Conservation (phyloP, 352 stramenopile species). For the Aphanomyces invadans region DNA sequence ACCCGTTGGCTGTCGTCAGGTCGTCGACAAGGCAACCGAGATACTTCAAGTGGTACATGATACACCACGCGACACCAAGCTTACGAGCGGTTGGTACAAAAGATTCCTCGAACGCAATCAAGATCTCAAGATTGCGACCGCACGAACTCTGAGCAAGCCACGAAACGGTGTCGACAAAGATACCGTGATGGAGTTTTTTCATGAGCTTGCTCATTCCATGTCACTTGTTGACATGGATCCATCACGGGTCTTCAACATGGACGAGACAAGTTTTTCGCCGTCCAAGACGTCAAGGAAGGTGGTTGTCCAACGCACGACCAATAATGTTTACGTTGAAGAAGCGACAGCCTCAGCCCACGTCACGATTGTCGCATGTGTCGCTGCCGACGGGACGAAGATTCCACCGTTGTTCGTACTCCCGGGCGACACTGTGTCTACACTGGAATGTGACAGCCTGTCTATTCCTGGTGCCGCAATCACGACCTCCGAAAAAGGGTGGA, state of each 20-base stretch:
- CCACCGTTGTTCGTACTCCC: neutral
- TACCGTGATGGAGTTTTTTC: neutral
- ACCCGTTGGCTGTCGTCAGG: neutral
- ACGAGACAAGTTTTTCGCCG: neutral
- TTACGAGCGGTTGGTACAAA: neutral
- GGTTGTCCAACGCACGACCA: neutral
- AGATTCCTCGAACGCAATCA: neutral
- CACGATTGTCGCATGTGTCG: neutral
- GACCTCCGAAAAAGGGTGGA: neutral
- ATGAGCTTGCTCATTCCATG: neutral
- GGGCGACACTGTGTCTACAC: neutral
- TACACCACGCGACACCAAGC: neutral
- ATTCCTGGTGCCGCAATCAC: neutral
- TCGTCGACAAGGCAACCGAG: neutral
- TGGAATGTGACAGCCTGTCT: neutral
- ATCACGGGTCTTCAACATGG: slow-evolving; percentile 3
- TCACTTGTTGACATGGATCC: neutral
- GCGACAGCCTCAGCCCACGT: too few species aligned
- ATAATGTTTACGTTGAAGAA: too few species aligned
- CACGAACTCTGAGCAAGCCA: neutral
- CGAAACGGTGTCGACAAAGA: neutral
- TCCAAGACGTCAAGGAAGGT: neutral
- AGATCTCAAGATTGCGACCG: neutral
- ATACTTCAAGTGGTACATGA: neutral
- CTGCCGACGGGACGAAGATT: neutral